Evolutionary conservation across 331 rosid genomes (phyloP).

Genomic region (Malus hybrid): DNA sequence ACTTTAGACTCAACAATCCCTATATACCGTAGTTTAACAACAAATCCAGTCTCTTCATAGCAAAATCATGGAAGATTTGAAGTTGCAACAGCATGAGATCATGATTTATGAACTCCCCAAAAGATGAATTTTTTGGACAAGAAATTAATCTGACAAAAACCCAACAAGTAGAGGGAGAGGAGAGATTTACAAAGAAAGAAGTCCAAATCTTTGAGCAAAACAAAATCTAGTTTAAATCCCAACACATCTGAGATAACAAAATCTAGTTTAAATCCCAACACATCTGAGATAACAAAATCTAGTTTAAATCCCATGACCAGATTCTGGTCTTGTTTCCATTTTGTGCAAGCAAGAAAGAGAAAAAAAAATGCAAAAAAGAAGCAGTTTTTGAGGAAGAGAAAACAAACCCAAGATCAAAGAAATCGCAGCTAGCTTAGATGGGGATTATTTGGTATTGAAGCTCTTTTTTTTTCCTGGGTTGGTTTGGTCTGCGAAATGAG

Average conservation of each 20-base stretch:
- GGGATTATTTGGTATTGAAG: background rate
- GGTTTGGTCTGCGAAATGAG: background rate
- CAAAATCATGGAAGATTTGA: background rate
- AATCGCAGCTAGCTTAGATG: constrained; percentile 2
- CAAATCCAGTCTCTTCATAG: background rate
- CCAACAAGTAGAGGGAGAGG: background rate
- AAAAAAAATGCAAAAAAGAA: background rate
- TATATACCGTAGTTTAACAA: background rate
- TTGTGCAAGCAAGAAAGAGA: background rate
- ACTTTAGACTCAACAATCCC: constrained; percentile 10
- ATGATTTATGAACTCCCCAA: background rate
- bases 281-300: background rate
- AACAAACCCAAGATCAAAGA: constrained; percentile 2
- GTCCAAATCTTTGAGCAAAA: constrained; percentile 10
- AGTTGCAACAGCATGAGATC: background rate
- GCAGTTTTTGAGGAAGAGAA: background rate
- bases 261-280: background rate
- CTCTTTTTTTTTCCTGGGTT: background rate
- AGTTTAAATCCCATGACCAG: constrained; percentile 13
- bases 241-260: background rate
- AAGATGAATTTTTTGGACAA: background rate
- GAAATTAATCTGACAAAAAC: background rate
- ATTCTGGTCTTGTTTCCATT: background rate
- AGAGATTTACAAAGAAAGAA: background rate
- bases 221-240: constrained; percentile 3